A percentile compares a stretch with the other conserved stretches of the same genome.
Evolutionary conservation across 108 stramenopile genomes (phyloP).

Genomic region (Nitzschia sp.): DNA sequence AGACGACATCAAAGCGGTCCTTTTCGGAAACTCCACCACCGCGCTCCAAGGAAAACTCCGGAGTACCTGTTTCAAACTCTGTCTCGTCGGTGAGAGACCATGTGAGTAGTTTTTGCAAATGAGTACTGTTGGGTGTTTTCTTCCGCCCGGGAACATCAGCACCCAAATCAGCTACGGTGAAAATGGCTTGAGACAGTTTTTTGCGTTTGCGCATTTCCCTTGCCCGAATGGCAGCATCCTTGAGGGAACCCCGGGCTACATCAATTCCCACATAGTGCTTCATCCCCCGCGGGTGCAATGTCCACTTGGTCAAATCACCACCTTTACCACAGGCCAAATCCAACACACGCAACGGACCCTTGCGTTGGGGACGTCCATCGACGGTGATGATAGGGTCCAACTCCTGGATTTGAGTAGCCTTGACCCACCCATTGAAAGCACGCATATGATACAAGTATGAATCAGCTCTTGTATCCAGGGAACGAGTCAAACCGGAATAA

Average conservation of each 20-base stretch:
- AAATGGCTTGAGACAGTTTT: constrained; percentile 62
- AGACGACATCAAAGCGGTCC: constrained; percentile 90
- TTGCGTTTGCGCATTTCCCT: constrained; percentile 51
- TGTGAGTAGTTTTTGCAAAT: constrained; percentile 72
- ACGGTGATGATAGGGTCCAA: constrained; percentile 42
- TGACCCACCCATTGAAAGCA: constrained; percentile 97
- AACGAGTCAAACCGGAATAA: constrained; percentile 71
- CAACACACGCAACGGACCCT: constrained; percentile 72
- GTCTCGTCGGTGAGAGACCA: constrained; percentile 74
- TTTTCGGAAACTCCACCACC: constrained; percentile 69
- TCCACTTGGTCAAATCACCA: constrained; percentile 96
- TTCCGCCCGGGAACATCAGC: constrained; percentile 85
- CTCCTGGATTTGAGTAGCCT: constrained; percentile 88
- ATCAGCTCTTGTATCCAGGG: constrained; percentile 74
- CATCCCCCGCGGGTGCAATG: constrained; percentile 63
- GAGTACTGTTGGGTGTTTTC: constrained; percentile 34
- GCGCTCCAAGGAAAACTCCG: constrained; percentile 52
- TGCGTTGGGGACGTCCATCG: constrained; percentile 44
- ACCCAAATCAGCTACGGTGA: constrained; percentile 79
- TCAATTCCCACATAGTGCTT: constrained; percentile 83
- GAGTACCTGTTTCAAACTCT: constrained; percentile 49
- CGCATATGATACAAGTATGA: constrained; percentile 93
- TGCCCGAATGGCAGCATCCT: constrained; percentile 89
- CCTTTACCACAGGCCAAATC: constrained; percentile 99
- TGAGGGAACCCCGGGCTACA: constrained; percentile 91